These are phyloP conservation scores for Fomitopsis pulvina DNA, from an alignment of 768 basidiomycete species.

Conservation along the genomic window DNA sequence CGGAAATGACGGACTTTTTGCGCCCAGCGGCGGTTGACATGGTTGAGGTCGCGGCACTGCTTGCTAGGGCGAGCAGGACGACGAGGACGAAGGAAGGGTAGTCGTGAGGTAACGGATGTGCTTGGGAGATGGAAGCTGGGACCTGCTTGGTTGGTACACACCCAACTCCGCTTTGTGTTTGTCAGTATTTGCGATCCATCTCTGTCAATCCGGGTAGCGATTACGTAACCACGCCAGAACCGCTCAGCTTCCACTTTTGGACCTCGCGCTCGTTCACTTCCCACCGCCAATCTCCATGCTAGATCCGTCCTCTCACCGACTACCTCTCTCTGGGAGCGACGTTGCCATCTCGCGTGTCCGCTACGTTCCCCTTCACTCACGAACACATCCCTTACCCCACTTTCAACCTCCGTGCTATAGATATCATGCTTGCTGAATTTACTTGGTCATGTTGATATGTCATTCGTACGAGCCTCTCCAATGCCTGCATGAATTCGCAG, in stretches of 20 bases:
- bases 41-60: constrained; percentile 11
- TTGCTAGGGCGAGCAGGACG: constrained; percentile 5
- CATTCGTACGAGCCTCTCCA: too few relatives aligned
- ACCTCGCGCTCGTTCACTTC: not conserved
- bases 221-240: not conserved
- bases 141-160: constrained; percentile 6
- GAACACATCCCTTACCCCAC: too few relatives aligned
- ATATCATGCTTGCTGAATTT: too few relatives aligned
- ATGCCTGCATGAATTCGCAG: too few relatives aligned
- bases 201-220: not conserved
- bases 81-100: constrained; percentile 5
- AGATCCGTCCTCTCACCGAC: not conserved
- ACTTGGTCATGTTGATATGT: too few relatives aligned
- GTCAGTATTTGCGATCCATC: constrained; percentile 2
- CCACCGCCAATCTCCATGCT: not conserved
- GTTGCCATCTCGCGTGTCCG: too few relatives aligned
- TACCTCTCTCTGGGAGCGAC: not conserved
- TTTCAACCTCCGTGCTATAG: too few relatives aligned
- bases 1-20: constrained; percentile 35
- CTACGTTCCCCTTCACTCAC: too few relatives aligned
- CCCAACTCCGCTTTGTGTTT: constrained; percentile 7
- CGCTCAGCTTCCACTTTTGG: not conserved
- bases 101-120: constrained; percentile 3
- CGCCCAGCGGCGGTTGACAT: constrained; percentile 52
- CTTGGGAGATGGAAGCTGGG: constrained; percentile 12